phyloP scores from a whole-genome alignment of 2,329 filamentous ascomycete genomes.

The Pyricularia sp. region DNA sequence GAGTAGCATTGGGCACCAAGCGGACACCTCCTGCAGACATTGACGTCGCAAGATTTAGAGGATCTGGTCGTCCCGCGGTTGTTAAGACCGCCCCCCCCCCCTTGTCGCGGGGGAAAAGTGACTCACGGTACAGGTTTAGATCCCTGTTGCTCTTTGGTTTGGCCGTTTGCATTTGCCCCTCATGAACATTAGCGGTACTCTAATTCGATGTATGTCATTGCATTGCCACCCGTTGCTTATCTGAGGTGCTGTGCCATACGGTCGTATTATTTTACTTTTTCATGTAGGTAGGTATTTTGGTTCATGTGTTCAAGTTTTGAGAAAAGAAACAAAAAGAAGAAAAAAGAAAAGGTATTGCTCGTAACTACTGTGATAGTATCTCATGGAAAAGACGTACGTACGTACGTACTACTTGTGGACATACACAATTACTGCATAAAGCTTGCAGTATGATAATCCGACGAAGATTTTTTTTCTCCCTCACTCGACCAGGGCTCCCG shows the following conservation, averaged over 20 bases:
- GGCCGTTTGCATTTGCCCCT: not conserved
- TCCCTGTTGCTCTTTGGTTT: not conserved
- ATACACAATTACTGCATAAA: not conserved
- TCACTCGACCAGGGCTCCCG: not conserved
- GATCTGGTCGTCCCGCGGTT: not conserved
- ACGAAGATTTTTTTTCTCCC: not conserved
- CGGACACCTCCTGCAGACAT: not conserved
- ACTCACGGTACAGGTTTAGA: not conserved
- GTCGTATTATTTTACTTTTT: not conserved
- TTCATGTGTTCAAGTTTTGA: not conserved
- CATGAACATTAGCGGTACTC: not conserved
- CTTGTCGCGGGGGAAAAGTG: not conserved
- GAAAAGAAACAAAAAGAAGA: not conserved
- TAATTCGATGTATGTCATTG: not conserved
- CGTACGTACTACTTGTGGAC: not conserved
- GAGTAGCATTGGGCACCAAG: not conserved
- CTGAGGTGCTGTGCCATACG: not conserved
- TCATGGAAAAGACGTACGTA: not conserved
- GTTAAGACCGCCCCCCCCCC: not conserved
- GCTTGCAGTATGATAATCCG: not conserved
- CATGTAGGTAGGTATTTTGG: not conserved
- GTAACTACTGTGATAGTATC: not conserved
- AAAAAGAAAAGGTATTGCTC: too few relatives aligned
- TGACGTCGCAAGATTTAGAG: not conserved
- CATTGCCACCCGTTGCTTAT: not conserved